These are phyloP conservation scores for Emericellopsis terricola DNA, from an alignment of 495 filamentous ascomycete species.

Conservation along the genomic window DNA sequence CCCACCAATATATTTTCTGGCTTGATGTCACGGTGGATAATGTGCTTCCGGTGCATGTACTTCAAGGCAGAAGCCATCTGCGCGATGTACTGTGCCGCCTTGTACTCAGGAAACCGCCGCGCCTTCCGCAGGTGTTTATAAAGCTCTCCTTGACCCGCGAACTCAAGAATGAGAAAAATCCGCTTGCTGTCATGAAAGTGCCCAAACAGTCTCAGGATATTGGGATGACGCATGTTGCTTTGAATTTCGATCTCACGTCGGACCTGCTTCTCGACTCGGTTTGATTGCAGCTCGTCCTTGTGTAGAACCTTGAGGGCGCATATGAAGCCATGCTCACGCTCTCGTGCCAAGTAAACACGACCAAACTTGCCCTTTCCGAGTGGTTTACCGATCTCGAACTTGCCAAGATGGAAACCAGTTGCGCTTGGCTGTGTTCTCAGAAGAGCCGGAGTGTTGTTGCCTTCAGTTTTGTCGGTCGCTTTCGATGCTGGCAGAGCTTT, in stretches of 20 bases:
- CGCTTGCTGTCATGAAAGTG: slow-evolving; percentile 96
- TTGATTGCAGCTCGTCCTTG: slow-evolving; percentile 80
- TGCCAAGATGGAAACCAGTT: slow-evolving; percentile 79
- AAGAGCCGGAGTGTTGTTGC: slow-evolving; percentile 5
- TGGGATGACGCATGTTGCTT: slow-evolving; percentile 85
- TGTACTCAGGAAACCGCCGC: slow-evolving; percentile 80
- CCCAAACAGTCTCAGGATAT: slow-evolving; percentile 81
- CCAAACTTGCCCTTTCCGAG: slow-evolving; percentile 97
- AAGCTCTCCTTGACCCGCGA: slow-evolving; percentile 83
- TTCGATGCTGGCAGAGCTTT: slow-evolving; percentile 11
- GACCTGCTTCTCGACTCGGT: slow-evolving; percentile 90
- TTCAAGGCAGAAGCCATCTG: slow-evolving; percentile 92
- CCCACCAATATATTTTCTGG: slow-evolving; percentile 96
- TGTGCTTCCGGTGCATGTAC: slow-evolving; percentile 92
- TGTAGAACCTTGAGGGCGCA: slow-evolving; percentile 94
- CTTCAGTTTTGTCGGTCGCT: not conserved
- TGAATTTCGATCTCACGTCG: slow-evolving; percentile 96
- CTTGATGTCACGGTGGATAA: slow-evolving; percentile 98
- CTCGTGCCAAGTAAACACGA: slow-evolving; percentile 85
- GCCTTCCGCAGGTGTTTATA: slow-evolving; percentile 91
- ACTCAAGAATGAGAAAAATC: slow-evolving; percentile 91
- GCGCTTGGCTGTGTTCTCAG: slow-evolving; percentile 30
- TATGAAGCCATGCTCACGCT: slow-evolving; percentile 74
- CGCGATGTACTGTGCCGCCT: slow-evolving; percentile 90
- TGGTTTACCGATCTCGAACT: slow-evolving; percentile 96